phyloP scores from a whole-genome alignment of 108 stramenopile genomes.

The Fragilaria crotonensis region DNA sequence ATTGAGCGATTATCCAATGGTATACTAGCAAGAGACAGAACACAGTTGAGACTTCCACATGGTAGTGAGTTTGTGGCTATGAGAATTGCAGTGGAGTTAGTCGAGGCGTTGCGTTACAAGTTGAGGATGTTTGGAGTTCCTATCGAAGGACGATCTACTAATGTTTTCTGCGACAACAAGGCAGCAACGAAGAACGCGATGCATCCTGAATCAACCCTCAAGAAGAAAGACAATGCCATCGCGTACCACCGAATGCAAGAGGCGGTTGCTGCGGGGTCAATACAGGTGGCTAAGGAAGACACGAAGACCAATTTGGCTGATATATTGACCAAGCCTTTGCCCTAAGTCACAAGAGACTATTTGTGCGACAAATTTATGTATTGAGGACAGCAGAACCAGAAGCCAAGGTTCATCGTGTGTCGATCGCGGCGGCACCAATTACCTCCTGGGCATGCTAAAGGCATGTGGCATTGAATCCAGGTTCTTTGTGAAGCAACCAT shows the following conservation, averaged over 20 bases:
- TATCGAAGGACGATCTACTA: conserved; percentile 19
- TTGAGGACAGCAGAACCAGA: too few species aligned
- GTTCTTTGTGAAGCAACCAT: too few species aligned
- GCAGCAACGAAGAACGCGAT: conserved; percentile 31
- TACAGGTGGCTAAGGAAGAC: conserved; percentile 8
- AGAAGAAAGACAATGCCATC: too few species aligned
- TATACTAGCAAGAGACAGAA: conserved; percentile 13
- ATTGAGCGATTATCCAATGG: conserved; percentile 24
- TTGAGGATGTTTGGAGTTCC: conserved; percentile 8
- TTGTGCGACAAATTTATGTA: too few species aligned
- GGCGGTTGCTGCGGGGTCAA: conserved; percentile 17
- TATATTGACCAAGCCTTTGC: conserved; percentile 39
- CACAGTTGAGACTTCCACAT: conserved; percentile 3
- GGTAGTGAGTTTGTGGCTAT: conserved; percentile 1
- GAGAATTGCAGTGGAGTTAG: conserved; percentile 2
- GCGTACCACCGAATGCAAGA: too few species aligned
- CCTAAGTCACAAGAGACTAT: too few species aligned
- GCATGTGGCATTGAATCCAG: too few species aligned
- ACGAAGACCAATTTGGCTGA: conserved; percentile 32
- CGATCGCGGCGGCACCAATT: too few species aligned
- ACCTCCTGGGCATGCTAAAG: too few species aligned
- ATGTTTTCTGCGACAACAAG: too few species aligned
- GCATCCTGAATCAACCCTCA: too few species aligned
- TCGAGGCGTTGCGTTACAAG: conserved; percentile 1
- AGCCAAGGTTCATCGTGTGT: too few species aligned